phyloP scores from a whole-genome alignment of 2,329 filamentous ascomycete species.

The Coniella vitis region DNA sequence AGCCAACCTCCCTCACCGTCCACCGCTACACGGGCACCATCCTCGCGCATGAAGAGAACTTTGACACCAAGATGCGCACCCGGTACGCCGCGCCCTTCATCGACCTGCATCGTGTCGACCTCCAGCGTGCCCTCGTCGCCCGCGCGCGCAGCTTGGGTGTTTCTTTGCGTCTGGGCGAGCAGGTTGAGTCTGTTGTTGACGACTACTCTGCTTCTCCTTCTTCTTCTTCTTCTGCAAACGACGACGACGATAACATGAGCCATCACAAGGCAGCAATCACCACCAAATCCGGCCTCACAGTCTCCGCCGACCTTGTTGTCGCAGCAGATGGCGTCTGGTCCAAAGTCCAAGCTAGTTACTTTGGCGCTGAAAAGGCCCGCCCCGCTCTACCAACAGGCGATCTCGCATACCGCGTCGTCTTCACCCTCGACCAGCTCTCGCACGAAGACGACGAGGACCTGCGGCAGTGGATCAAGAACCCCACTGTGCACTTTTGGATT shows the following conservation, averaged over 20 bases:
- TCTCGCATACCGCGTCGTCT: slow-evolving; percentile 56
- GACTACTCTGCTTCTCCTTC: too few relatives aligned
- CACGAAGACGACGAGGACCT: slow-evolving; percentile 38
- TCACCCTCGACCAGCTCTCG: slow-evolving; percentile 42
- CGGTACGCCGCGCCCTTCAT: slow-evolving; percentile 24
- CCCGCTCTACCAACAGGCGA: slow-evolving; percentile 54
- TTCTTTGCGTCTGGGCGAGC: slow-evolving; percentile 39
- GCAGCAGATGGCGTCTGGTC: slow-evolving; percentile 62
- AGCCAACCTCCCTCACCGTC: slow-evolving; percentile 22
- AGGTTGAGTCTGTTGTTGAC: slow-evolving; percentile 34
- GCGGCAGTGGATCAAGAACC: slow-evolving; percentile 43
- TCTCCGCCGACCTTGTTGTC: slow-evolving; percentile 49
- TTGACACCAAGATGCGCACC: slow-evolving; percentile 21
- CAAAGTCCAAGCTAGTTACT: slow-evolving; percentile 41
- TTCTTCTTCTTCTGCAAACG: too few relatives aligned
- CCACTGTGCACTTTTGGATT: slow-evolving; percentile 54
- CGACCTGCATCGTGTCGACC: slow-evolving; percentile 51
- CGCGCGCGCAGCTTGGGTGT: slow-evolving; percentile 48
- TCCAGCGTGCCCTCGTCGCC: slow-evolving; percentile 46
- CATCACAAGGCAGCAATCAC: slow-evolving; percentile 37
- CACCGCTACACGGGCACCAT: slow-evolving; percentile 24
- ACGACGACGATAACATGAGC: slow-evolving; percentile 19
- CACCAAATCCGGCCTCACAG: slow-evolving; percentile 30
- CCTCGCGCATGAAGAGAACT: slow-evolving; percentile 23
- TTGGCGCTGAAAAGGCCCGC: slow-evolving; percentile 32